phyloP scores from a whole-genome alignment of 148 eudicot genomes.

The Bassia scoparia region DNA sequence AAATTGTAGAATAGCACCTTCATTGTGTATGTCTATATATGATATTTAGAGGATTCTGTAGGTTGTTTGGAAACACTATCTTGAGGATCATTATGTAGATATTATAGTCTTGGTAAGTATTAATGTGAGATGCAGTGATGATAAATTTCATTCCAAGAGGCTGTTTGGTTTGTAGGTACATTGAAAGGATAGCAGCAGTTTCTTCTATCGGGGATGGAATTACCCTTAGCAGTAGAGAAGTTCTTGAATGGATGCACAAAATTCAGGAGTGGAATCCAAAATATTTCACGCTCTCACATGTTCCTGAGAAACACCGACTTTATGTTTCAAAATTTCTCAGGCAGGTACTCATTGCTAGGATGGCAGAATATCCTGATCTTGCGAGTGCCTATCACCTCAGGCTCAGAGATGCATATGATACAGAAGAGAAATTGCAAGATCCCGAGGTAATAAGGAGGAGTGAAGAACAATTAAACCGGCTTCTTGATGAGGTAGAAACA shows the following conservation, averaged over 20 bases:
- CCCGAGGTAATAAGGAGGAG: conserved; percentile 51
- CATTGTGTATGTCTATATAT: too few species aligned
- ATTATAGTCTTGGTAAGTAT: background rate
- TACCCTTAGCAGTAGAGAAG: conserved; percentile 49
- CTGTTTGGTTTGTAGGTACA: conserved; percentile 51
- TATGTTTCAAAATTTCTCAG: conserved; percentile 67
- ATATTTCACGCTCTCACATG: conserved; percentile 73
- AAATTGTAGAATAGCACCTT: too few species aligned
- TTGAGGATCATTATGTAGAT: background rate
- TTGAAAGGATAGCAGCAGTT: conserved; percentile 81
- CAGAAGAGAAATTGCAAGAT: conserved; percentile 64
- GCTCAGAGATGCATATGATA: conserved; percentile 69
- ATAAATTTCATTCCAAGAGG: background rate
- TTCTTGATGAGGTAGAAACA: conserved; percentile 76
- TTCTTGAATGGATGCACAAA: conserved; percentile 71
- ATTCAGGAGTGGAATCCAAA: conserved; percentile 87
- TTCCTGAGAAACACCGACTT: conserved; percentile 57
- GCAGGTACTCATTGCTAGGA: conserved; percentile 71
- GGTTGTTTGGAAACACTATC: too few species aligned
- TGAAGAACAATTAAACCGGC: conserved; percentile 56
- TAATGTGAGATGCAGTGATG: background rate
- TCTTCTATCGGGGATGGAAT: conserved; percentile 55
- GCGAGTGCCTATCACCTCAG: conserved; percentile 76
- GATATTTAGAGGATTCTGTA: too few species aligned
- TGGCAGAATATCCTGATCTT: conserved; percentile 83